These are phyloP conservation scores for Botrytis byssoidea DNA, from an alignment of 2,329 filamentous ascomycete genomes.

Conservation along the genomic window DNA sequence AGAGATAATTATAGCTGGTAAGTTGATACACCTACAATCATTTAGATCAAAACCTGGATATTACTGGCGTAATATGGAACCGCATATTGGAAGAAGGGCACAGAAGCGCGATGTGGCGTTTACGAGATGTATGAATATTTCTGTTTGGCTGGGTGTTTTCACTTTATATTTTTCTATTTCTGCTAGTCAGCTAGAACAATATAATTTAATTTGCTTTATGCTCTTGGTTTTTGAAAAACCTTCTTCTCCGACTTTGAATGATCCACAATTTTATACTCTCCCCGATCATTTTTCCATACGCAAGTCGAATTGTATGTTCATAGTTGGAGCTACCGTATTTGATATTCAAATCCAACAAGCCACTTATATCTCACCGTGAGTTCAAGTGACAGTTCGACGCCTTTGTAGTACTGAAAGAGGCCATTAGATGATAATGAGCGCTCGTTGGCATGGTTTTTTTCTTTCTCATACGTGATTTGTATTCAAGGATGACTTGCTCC, in stretches of 20 bases:
- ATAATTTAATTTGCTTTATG: background rate
- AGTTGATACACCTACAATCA: background rate
- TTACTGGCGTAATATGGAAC: background rate
- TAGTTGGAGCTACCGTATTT: background rate
- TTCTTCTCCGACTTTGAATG: background rate
- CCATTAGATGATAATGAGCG: too few relatives aligned
- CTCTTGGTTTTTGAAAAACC: too few relatives aligned
- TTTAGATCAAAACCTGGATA: background rate
- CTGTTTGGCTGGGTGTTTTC: background rate
- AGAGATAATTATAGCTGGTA: background rate
- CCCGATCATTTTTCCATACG: background rate
- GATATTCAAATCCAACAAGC: background rate
- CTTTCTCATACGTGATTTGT: too few relatives aligned
- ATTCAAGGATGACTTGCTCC: too few relatives aligned
- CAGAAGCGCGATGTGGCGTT: background rate
- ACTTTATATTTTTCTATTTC: background rate
- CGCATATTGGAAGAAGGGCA: background rate
- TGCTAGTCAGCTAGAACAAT: conserved; percentile 10
- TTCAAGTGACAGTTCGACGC: too few relatives aligned
- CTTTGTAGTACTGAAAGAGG: too few relatives aligned
- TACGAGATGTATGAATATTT: background rate
- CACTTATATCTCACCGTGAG: too few relatives aligned
- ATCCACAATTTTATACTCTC: background rate
- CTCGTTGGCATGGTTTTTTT: too few relatives aligned
- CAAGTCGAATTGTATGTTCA: background rate